Base-by-base conservation (phyloP, 306 rosid genomes). In the Trifolium repens region DNA sequence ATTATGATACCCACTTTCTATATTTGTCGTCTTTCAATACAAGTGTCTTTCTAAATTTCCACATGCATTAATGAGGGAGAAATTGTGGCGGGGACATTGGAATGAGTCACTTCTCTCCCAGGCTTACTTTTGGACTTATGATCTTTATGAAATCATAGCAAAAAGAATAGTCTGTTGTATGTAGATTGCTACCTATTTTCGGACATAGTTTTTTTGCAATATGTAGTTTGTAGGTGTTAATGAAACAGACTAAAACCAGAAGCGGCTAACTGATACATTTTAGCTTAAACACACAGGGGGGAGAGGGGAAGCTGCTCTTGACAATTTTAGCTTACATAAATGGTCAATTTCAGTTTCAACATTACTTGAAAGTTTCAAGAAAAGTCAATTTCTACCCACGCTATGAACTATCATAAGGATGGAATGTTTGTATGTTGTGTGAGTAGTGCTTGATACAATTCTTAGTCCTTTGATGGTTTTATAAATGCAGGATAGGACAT, bases 401-500 rank as follows among this genome's bases (percentile, higher is more conserved):
- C 71, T 60, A 24, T 57, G 55, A 61, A 72, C 59, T 61, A 52
- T 13, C 40, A 14, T 30, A 12, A 61, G 67, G 43, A 30, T 32
- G 43, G 43, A 42, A 71, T 49, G 66, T 61, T 32, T 72, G 66
- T 52, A 27, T 72, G 26, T 5, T 76, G 37, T 44, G 59, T 39
- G 53, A 67, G 59, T 72, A 60, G 34, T 80, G 59, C 55, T 22
- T 40, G 65, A 10, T 4, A 3, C 39, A 40, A 61, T 32, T 71
- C 17, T 46, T 62, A 63, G 19, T 59, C 54, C 49, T 69, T 76
- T 72, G 67, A 68, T 73, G 62, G 65, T n/a, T 16, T 87, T 44
- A 4, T 14, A 26, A 46, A 53, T 80, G 61, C 90, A 94, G 99
- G 84, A 73, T 94, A 81, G 97, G 99, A 79, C 82, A 86, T 82